Evolutionary conservation across 225 moss, liverwort and hornwort species (phyloP).

Genomic region (Rhytidiadelphus loreus): DNA sequence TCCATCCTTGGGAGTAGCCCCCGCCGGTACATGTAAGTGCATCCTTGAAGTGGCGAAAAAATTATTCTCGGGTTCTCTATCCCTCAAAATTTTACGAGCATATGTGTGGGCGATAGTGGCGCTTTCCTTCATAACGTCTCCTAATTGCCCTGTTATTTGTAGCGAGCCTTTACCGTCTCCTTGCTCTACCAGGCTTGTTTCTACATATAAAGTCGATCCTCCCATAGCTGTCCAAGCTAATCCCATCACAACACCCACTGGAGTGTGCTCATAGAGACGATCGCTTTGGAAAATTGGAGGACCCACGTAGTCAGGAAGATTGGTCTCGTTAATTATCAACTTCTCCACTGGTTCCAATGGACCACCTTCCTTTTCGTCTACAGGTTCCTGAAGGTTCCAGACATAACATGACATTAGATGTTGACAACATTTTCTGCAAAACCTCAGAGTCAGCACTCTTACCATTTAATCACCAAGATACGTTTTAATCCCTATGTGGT

Average conservation of each 20-base stretch:
- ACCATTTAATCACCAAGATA: background rate
- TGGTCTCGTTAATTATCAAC: slow-evolving; percentile 62
- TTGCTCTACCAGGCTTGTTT: slow-evolving; percentile 89
- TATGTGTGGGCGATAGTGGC: slow-evolving; percentile 93
- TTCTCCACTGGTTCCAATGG: slow-evolving; percentile 29
- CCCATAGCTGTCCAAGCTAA: slow-evolving; percentile 99
- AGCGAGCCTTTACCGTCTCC: slow-evolving; percentile 78
- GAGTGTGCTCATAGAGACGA: slow-evolving; percentile 90
- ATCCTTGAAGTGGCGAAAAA: slow-evolving; percentile 71
- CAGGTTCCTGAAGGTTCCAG: slow-evolving; percentile 14
- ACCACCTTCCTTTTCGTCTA: slow-evolving; percentile 20
- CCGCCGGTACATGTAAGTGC: slow-evolving; percentile 95
- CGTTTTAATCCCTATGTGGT: background rate
- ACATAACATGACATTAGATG: background rate
- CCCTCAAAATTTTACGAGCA: slow-evolving; percentile 62
- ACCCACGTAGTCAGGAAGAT: slow-evolving; percentile 85
- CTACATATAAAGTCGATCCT: slow-evolving; percentile 90
- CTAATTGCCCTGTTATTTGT: slow-evolving; percentile 89
- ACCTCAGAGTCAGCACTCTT: background rate
- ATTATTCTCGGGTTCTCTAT: slow-evolving; percentile 57
- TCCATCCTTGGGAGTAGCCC: slow-evolving; percentile 96
- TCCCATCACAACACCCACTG: slow-evolving; percentile 97
- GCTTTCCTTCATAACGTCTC: slow-evolving; percentile 99
- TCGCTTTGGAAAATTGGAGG: slow-evolving; percentile 97
- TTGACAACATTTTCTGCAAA: background rate